Percentiles rank a stretch among this genome's conserved stretches.
phyloP scores from a whole-genome alignment of 2,329 filamentous ascomycete genomes.

The Drechmeria coniospora region DNA sequence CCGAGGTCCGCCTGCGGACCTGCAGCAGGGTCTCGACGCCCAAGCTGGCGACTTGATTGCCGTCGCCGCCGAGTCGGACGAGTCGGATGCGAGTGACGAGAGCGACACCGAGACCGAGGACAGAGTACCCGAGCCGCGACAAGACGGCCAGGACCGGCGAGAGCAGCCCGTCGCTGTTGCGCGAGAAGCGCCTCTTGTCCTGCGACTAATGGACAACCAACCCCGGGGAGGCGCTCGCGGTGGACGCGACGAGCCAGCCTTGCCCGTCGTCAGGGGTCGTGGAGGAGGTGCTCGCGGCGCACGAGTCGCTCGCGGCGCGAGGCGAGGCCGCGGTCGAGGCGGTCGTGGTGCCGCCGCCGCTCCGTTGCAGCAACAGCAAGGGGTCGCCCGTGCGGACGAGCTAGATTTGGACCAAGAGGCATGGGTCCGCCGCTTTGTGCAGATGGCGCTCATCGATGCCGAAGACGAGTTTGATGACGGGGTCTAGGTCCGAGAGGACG shows the following conservation, averaged over 20 bases:
- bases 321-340: slow-evolving; percentile 1
- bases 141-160: slow-evolving; percentile 9
- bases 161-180: slow-evolving; percentile 28
- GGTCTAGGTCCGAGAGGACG: slow-evolving; percentile 20
- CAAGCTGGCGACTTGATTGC: slow-evolving; percentile 1
- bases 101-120: slow-evolving; percentile 11
- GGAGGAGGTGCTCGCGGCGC: slow-evolving; percentile 1
- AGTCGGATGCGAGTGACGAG: slow-evolving; percentile 14
- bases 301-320: slow-evolving; percentile 1
- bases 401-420: slow-evolving; percentile 32
- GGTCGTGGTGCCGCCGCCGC: neutral
- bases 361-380: slow-evolving; percentile 2
- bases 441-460: slow-evolving; percentile 35
- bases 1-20: slow-evolving; percentile 4
- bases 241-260: slow-evolving; percentile 5
- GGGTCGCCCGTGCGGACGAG: slow-evolving; percentile 9
- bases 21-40: neutral
- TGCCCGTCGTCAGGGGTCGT: neutral
- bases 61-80: slow-evolving; percentile 7
- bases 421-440: slow-evolving; percentile 39
- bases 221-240: slow-evolving; percentile 13
- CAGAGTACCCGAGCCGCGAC: slow-evolving; percentile 9
- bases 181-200: slow-evolving; percentile 39
- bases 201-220: slow-evolving; percentile 32
- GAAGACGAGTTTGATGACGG: slow-evolving; percentile 31